Base-by-base conservation (phyloP, 2,329 filamentous ascomycete species). In the Colletotrichum graminicola region DNA sequence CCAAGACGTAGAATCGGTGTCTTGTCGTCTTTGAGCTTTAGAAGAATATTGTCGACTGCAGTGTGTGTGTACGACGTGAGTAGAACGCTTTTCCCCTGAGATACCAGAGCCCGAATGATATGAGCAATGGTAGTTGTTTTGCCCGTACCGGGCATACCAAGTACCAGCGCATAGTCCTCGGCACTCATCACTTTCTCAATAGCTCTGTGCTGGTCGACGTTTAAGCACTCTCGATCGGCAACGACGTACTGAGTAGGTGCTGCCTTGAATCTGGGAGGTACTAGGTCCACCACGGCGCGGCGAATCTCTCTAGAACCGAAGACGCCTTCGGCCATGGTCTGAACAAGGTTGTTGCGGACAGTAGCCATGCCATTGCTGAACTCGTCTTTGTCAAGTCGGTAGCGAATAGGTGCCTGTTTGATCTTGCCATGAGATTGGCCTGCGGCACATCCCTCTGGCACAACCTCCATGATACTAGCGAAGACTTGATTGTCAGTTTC, bases 121-220 rank as follows among this genome's bases (percentile, higher is more conserved):
- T 98, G 95, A 6, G 95, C 94, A 77, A 99, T 98, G 0, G 96
- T 99, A 0, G 96, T 99, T 3, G 96, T 99, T 82, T 99, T 99
- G 69, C 96, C 96, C 0, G 96, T 99, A 10, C 96, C 96, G 1
- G 96, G 96, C 96, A 99, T 99, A 36, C 96, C 96, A 26, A 99
- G 89, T 16, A 99, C 95, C n/a, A 99, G 86, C 10, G 96, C 95
- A 80, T 98, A 99, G 82, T 99, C 95, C 75, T 93, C 89, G 3
- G 96, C 95, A 77, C 92, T 94, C 92, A 99, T 97, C 49, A 99
- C 95, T 81, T 98, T 98, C 75, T 94, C 89, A 63, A 99, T 94
- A 0, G 96, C 96, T 69, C 87, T 88, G 77, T 88, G 91, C 80
- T 99, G 96, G 78, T 98, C 96, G 12, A 93, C 86, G 75, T 99